Percentiles rank a stretch among this genome's conserved stretches.
These are phyloP conservation scores for Metschnikowia koreensis DNA, from an alignment of 805 yeast species.

Conservation along the genomic window DNA sequence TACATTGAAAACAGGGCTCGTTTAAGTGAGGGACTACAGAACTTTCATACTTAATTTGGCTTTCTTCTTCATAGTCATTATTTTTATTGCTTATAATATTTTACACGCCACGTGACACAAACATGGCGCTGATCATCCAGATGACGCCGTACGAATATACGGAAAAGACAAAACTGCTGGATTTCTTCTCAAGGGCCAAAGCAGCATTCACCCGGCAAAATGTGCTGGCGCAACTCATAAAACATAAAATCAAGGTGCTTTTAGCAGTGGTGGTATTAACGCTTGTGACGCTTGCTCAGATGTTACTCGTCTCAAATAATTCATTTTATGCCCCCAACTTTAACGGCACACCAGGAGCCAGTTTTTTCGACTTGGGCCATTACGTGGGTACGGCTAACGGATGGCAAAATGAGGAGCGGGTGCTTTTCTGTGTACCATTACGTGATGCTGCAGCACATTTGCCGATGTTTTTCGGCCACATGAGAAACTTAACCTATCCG, in stretches of 20 bases:
- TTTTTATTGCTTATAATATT: background rate
- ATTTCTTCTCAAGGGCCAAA: slow-evolving; percentile 3
- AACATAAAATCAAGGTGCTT: slow-evolving; percentile 16
- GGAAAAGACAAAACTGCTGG: slow-evolving; percentile 12
- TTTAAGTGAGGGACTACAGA: no score
- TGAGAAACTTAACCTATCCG: slow-evolving; percentile 79
- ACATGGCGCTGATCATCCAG: slow-evolving; percentile 15
- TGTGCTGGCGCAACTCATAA: slow-evolving; percentile 7
- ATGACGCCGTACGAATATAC: slow-evolving; percentile 22
- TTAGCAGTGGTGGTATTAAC: background rate
- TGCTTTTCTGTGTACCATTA: slow-evolving; percentile 82
- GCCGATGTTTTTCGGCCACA: slow-evolving; percentile 83
- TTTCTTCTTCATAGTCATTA: background rate
- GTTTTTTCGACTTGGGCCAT: slow-evolving; percentile 69
- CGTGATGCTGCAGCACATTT: slow-evolving; percentile 90
- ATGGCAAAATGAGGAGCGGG: slow-evolving; percentile 76
- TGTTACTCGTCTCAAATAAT: slow-evolving; percentile 14
- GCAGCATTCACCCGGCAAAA: slow-evolving; percentile 4
- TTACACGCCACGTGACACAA: background rate
- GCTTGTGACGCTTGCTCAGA: slow-evolving; percentile 14
- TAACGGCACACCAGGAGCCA: slow-evolving; percentile 40
- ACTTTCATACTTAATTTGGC: no score
- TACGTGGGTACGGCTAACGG: slow-evolving; percentile 69
- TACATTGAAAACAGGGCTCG: no score
- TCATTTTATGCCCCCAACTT: slow-evolving; percentile 35